A percentile compares a stretch with the other conserved stretches of the same genome.
Evolutionary conservation across 805 yeast species (phyloP).

Genomic region (baker's yeast (Saccharomyces cerevisiae)): DNA sequence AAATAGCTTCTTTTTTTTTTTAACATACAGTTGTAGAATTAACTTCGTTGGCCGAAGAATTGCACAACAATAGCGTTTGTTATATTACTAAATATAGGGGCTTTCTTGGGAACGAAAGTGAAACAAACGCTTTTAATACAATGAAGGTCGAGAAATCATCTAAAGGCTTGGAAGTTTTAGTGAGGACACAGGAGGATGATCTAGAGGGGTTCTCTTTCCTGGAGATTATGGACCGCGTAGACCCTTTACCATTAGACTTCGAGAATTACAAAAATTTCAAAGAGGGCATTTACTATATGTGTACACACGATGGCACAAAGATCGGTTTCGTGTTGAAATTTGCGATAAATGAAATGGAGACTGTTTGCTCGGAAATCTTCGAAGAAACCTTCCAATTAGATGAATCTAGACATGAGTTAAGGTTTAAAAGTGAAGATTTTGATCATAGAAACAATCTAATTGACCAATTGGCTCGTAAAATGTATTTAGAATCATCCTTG

Average conservation of each 20-base stretch:
- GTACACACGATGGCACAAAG: conserved; percentile 31
- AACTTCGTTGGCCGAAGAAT: background rate
- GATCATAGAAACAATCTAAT: conserved; percentile 34
- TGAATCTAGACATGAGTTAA: conserved; percentile 26
- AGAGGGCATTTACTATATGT: conserved; percentile 27
- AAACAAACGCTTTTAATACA: background rate
- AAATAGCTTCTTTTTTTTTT: background rate
- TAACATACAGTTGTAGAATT: background rate
- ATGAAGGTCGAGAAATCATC: conserved; percentile 8
- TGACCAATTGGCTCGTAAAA: conserved; percentile 34
- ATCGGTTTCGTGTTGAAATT: conserved; percentile 35
- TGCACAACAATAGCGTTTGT: background rate
- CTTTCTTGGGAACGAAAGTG: background rate
- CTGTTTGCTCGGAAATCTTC: conserved; percentile 6
- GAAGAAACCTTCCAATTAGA: conserved; percentile 22
- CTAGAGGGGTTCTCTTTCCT: conserved; percentile 18
- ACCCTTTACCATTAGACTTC: conserved; percentile 22
- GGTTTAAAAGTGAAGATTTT: conserved; percentile 26
- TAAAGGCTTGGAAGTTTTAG: conserved; percentile 14
- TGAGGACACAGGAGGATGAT: conserved; percentile 21
- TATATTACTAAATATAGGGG: background rate
- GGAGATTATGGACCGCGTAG: conserved; percentile 23
- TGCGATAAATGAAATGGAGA: conserved; percentile 30
- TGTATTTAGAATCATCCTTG: conserved; percentile 30
- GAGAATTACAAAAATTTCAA: conserved; percentile 11